These are phyloP conservation scores for Leccinum sublutescens DNA, from an alignment of 768 basidiomycete species.

Conservation along the genomic window DNA sequence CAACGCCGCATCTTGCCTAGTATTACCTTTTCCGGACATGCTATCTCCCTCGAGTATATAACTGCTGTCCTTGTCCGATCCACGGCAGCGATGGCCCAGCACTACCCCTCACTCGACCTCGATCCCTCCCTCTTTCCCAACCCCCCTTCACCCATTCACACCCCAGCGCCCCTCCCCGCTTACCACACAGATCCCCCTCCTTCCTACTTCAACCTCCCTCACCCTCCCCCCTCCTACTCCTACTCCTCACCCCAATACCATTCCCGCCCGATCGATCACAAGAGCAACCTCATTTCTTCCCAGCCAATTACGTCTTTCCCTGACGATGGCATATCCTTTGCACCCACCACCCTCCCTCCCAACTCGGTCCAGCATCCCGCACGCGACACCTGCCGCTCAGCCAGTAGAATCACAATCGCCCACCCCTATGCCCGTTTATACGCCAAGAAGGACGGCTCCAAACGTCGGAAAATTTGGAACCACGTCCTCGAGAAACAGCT, in stretches of 20 bases:
- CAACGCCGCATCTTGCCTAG: not conserved
- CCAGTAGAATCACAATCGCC: slow-evolving; percentile 38
- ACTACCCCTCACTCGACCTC: slow-evolving; percentile 13
- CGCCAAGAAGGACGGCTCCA: slow-evolving; percentile 60
- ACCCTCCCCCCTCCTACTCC: not conserved
- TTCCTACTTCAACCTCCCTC: slow-evolving; percentile 6
- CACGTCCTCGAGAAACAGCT: slow-evolving; percentile 73
- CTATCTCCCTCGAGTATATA: slow-evolving; percentile 16
- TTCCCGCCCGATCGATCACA: not conserved
- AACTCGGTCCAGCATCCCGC: slow-evolving; percentile 16
- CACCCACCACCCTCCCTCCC: not conserved
- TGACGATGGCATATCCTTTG: slow-evolving; percentile 24
- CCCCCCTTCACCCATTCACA: not conserved
- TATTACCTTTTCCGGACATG: slow-evolving; percentile 14
- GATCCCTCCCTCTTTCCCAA: slow-evolving; percentile 7
- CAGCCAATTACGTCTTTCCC: slow-evolving; percentile 17
- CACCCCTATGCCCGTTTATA: slow-evolving; percentile 72
- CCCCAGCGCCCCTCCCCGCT: slow-evolving; percentile 2
- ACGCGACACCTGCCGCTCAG: slow-evolving; percentile 18
- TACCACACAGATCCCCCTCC: slow-evolving; percentile 14
- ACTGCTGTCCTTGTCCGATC: slow-evolving; percentile 9
- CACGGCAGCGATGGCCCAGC: slow-evolving; percentile 19
- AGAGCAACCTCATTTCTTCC: slow-evolving; percentile 1
- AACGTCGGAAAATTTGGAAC: slow-evolving; percentile 75
- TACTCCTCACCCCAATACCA: not conserved